Evolutionary conservation across 2,329 filamentous ascomycete species (phyloP), one percentile per base, ranked within the genome.

Genomic region (Emmonsia crescens): DNA sequence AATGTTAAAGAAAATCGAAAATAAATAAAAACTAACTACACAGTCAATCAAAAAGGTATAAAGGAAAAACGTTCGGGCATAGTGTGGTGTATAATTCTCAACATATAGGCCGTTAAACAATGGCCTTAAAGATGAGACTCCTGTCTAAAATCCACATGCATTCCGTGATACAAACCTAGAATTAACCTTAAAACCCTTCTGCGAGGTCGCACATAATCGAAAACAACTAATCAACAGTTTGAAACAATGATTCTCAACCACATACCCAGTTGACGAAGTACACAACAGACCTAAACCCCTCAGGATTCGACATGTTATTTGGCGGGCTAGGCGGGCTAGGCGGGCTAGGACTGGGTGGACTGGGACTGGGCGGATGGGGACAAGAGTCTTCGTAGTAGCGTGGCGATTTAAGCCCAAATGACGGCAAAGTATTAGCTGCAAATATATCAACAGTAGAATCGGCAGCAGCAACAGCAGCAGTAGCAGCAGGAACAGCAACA

Each of bases 251-350:
- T 33, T 16, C n/a, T 29, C 21, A 29, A 44, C 38, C 33, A 64
- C 71, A 64, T 71, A 76, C 75, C 76, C 76, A 78, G 64, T 78
- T 77, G 52, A 78, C 75, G 64, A 73, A 78, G 62, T 77, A 78
- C 21, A 71, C 74, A 54, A 78, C 74, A 1, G 73, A 72, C 66
- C 60, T 67, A 21, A 61, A 67, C 4, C 65, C 66, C 2, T 63
- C 66, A 5, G 56, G 42, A 31, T 61, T 44, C 5, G 46, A 49
- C 58, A 58, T 58, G 5, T 59, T 56, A 24, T 36, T 36, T 44
- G 55, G 12, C 14, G 52, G 52, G 31, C n/a, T 24, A 9, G 44
- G 44, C 3, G 16, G 14, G 6, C 5, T 40, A 9, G 36, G 36
- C 5, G 10, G 36, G 10, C 3, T 38, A 3, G 49, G 49, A 52